A percentile compares a stretch with the other conserved stretches of the same genome.
phyloP scores from a whole-genome alignment of 176 grass and related monocot genomes.

The Echinochloa phyllopogon region DNA sequence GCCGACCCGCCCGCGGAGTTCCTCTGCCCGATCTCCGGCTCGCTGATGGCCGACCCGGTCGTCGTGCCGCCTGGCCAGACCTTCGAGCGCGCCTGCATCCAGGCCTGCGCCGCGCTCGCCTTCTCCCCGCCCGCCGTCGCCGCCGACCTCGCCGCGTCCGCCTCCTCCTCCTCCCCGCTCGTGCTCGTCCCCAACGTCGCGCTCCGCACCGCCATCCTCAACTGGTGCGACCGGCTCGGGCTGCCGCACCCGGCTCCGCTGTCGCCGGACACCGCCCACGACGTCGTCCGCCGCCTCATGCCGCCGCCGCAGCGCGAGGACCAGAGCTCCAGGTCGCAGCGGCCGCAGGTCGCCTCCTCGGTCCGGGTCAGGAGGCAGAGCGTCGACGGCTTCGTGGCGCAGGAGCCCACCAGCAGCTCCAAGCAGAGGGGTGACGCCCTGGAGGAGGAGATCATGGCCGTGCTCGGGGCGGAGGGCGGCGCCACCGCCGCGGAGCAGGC shows the following conservation, averaged over 20 bases:
- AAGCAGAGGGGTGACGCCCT: conserved; percentile 45
- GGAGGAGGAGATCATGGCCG: conserved; percentile 68
- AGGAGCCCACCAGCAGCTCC: not conserved
- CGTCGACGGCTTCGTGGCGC: not conserved
- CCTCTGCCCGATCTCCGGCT: conserved; percentile 87
- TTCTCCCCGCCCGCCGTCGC: conserved; percentile 63
- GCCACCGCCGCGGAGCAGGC: conserved; percentile 54
- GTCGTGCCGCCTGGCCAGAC: conserved; percentile 60
- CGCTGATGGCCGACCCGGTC: conserved; percentile 90
- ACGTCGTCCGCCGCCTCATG: conserved; percentile 85
- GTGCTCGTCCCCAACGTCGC: conserved; percentile 80
- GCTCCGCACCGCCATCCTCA: conserved; percentile 77
- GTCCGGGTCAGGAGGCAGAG: conserved; percentile 24
- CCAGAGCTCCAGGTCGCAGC: conserved; percentile 12
- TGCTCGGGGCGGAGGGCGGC: conserved; percentile 42
- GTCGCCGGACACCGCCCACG: conserved; percentile 58
- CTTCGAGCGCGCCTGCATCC: conserved; percentile 93
- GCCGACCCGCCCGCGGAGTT: conserved; percentile 74
- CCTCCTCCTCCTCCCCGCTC: conserved; percentile 43
- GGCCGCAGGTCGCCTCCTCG: conserved; percentile 11
- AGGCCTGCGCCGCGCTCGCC: conserved; percentile 71
- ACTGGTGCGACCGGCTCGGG: conserved; percentile 72
- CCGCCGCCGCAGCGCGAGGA: conserved; percentile 8
- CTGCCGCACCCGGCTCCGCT: conserved; percentile 63
- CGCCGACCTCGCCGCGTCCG: conserved; percentile 38